Conservation (phyloP, 352 stramenopile species). For the Globisporangium rhizosaccharum region DNA sequence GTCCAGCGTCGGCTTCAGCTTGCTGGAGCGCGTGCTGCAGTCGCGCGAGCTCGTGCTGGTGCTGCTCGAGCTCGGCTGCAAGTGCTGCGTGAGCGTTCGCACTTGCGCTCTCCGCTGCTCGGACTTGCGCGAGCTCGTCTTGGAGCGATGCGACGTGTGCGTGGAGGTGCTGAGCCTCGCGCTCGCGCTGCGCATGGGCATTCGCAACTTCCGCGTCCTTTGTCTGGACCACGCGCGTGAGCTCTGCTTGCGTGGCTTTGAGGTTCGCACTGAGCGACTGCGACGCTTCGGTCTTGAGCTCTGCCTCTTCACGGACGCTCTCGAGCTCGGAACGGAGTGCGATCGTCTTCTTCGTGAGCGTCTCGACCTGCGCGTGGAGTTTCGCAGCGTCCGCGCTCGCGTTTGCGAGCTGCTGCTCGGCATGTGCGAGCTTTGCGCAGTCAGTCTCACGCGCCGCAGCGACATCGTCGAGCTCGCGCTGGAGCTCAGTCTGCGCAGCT, state of each 20-base stretch:
- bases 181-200: constrained; percentile 2
- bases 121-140: constrained; percentile 23
- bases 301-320: constrained; percentile 13
- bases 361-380: constrained; percentile 44
- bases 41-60: constrained; percentile 21
- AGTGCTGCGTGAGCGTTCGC: constrained; percentile 15
- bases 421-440: constrained; percentile 24
- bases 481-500: constrained; percentile 28
- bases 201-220: constrained; percentile 11
- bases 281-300: constrained; percentile 9
- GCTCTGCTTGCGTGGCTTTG: constrained; percentile 7
- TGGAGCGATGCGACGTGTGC: constrained; percentile 3
- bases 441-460: constrained; percentile 39
- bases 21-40: constrained; percentile 33
- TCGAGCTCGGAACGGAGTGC: constrained; percentile 42
- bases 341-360: constrained; percentile 61
- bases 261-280: constrained; percentile 12
- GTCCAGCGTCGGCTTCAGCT: constrained; percentile 32
- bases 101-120: constrained; percentile 10
- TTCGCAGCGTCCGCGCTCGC: constrained; percentile 30
- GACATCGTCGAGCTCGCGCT: constrained; percentile 47
- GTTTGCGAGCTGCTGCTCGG: constrained; percentile 42
- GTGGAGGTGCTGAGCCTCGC: constrained; percentile 10
- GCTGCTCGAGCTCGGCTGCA: constrained; percentile 22
- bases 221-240: constrained; percentile 1